Conservation (phyloP, 345 rosid species). For the Salix arbutifolia region DNA sequence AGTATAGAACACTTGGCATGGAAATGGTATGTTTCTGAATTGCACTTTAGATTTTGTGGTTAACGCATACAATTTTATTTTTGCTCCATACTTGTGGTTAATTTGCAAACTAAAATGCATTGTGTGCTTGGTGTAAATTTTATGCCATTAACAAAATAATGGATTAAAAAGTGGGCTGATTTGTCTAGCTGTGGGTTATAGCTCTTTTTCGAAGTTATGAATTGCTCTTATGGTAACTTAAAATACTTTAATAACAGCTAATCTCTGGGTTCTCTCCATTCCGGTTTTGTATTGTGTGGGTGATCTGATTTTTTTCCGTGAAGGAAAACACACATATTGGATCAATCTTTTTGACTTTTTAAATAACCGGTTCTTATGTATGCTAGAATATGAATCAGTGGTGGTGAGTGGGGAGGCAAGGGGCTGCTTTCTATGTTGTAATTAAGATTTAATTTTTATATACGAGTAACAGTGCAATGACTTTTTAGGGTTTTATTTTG, state of each 20-base stretch:
- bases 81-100: background rate
- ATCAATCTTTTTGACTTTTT: background rate
- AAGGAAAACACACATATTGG: background rate
- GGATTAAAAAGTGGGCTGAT: background rate
- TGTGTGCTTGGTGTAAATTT: background rate
- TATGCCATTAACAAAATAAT: background rate
- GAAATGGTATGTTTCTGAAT: constrained; percentile 68
- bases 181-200: background rate
- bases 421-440: background rate
- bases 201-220: background rate
- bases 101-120: background rate
- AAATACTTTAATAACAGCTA: background rate
- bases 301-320: background rate
- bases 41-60: background rate
- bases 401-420: background rate
- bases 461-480: background rate
- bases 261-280: background rate
- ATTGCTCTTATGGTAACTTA: background rate
- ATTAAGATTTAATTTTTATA: background rate
- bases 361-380: background rate
- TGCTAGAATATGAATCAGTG: background rate
- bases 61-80: background rate
- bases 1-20: constrained; percentile 75
- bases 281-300: background rate
- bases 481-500: background rate